Evolutionary conservation across 805 yeast genomes (phyloP).

Genomic region (Yamadazyma sp.): DNA sequence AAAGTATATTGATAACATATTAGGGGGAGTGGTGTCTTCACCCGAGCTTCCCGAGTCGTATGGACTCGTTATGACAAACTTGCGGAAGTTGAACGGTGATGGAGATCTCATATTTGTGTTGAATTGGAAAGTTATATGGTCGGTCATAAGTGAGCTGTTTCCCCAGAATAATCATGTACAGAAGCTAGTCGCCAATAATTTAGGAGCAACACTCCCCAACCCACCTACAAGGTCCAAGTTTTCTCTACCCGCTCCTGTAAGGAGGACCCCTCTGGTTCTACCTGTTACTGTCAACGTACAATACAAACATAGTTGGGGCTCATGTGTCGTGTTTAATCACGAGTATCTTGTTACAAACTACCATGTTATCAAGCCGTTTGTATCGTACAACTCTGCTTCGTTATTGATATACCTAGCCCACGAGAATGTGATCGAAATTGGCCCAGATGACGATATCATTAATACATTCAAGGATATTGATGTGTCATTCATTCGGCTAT

Average conservation of each 20-base stretch:
- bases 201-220: too few relatives aligned
- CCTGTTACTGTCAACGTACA: slow-evolving; percentile 18
- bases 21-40: slow-evolving; percentile 35
- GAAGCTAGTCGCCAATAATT: slow-evolving; percentile 1
- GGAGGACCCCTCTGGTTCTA: slow-evolving; percentile 15
- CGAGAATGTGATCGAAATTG: background rate
- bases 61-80: slow-evolving; percentile 41
- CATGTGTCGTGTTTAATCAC: slow-evolving; percentile 35
- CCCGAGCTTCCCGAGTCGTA: slow-evolving; percentile 16
- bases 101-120: slow-evolving; percentile 42
- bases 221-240: too few relatives aligned
- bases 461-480: slow-evolving; percentile 37
- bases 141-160: background rate
- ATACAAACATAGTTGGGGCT: slow-evolving; percentile 38
- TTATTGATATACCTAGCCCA: slow-evolving; percentile 1
- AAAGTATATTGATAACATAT: slow-evolving; percentile 46
- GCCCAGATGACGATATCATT: slow-evolving; percentile 21
- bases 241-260: background rate
- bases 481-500: slow-evolving; percentile 35
- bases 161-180: slow-evolving; percentile 7
- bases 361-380: slow-evolving; percentile 36
- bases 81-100: slow-evolving; percentile 42
- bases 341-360: slow-evolving; percentile 39
- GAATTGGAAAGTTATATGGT: slow-evolving; percentile 25
- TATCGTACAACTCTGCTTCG: slow-evolving; percentile 1